phyloP scores from a whole-genome alignment of 805 yeast genomes.

The Hermanozyma aechmeae region DNA sequence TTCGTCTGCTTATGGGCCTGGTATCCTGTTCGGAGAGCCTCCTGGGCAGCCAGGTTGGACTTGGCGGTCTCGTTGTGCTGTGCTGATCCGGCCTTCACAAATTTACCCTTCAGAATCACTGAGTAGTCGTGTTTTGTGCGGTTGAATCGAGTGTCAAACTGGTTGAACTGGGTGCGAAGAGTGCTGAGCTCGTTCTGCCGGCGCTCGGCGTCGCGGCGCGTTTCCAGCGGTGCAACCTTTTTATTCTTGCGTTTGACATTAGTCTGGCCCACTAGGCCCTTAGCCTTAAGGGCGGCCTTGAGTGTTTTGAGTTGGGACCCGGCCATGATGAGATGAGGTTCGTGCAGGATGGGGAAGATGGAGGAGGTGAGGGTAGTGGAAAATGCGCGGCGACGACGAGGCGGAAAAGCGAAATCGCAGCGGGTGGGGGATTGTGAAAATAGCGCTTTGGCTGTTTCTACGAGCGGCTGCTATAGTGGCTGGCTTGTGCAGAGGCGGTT shows the following conservation, averaged over 20 bases:
- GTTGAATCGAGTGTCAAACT: constrained; percentile 73
- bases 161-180: constrained; percentile 80
- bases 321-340: too few species aligned
- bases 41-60: constrained; percentile 26
- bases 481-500: too few species aligned
- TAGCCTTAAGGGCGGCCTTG: constrained; percentile 64
- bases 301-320: constrained; percentile 84
- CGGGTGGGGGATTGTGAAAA: too few species aligned
- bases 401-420: too few species aligned
- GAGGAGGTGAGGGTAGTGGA: too few species aligned
- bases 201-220: constrained; percentile 61
- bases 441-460: too few species aligned
- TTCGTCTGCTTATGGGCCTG: constrained; percentile 53
- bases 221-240: constrained; percentile 48
- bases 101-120: constrained; percentile 30
- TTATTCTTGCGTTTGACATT: constrained; percentile 50
- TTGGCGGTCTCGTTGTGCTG: constrained; percentile 25
- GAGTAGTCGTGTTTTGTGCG: constrained; percentile 51
- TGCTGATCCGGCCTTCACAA: constrained; percentile 34
- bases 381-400: too few species aligned
- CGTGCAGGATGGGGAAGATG: too few species aligned
- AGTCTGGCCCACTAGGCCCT: constrained; percentile 83
- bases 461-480: too few species aligned
- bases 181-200: constrained; percentile 35
- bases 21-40: constrained; percentile 45